Conservation (phyloP, 73 alveolate species). For the Symbiodinium pilosum region DNA sequence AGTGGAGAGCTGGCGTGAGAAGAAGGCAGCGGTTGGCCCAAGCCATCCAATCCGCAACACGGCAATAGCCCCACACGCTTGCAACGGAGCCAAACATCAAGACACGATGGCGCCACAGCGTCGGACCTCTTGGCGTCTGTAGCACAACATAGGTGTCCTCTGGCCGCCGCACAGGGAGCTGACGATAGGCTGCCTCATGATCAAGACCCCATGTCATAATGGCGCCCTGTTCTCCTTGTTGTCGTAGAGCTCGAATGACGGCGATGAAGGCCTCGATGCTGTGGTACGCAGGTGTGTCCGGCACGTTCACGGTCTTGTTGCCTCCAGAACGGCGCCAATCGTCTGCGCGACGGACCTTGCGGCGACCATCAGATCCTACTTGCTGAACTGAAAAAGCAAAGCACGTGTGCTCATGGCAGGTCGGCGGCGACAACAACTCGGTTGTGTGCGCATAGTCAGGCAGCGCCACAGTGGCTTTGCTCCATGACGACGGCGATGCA, state of each 20-base stretch:
- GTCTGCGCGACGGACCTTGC: too few species aligned
- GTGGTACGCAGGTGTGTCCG: slow-evolving; percentile 20
- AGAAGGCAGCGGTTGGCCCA: neutral
- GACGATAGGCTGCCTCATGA: neutral
- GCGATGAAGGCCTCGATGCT: neutral
- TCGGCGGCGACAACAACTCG: neutral
- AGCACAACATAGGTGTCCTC: neutral
- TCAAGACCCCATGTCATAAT: neutral
- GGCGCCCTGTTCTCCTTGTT: neutral
- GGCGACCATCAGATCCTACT: too few species aligned
- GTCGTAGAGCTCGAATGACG: neutral
- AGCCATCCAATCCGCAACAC: neutral
- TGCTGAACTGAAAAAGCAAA: neutral
- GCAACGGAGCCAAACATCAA: neutral
- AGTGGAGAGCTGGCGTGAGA: neutral
- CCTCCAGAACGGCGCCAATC: slow-evolving; percentile 6
- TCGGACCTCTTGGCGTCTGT: neutral
- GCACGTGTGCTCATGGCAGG: neutral
- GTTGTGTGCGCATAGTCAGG: neutral
- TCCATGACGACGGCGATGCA: neutral
- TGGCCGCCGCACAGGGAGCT: neutral
- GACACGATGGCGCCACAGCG: neutral
- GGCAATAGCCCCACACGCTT: neutral
- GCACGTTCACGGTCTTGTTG: neutral
- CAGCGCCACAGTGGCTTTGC: neutral